Evolutionary conservation across 257 asterid species (phyloP).

Genomic region (Solanum neorickii): DNA sequence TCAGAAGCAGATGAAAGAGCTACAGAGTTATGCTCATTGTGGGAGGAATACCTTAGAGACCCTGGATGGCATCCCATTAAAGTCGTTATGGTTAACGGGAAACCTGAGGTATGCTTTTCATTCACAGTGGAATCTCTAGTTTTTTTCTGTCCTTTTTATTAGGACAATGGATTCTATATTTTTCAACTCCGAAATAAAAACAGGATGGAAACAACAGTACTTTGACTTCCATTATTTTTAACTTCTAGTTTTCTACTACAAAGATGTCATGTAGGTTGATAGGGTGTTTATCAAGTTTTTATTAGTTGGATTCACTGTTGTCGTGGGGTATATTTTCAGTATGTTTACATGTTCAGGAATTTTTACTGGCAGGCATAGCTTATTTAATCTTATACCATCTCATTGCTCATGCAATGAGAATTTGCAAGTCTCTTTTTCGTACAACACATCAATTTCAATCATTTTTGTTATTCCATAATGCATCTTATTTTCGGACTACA

Average conservation of each 20-base stretch:
- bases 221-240: neutral
- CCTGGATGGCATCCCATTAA: conserved; percentile 89
- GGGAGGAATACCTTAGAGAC: conserved; percentile 92
- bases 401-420: neutral
- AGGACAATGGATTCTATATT: neutral
- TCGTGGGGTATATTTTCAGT: neutral
- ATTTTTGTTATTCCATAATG: neutral
- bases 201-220: neutral
- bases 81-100: conserved; percentile 43
- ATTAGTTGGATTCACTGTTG: neutral
- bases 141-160: neutral
- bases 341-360: neutral
- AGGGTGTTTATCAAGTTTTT: neutral
- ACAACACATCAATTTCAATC: neutral
- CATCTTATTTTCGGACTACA: neutral
- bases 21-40: conserved; percentile 64
- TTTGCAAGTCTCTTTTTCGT: neutral
- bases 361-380: neutral
- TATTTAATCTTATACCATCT: neutral
- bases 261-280: neutral
- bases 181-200: neutral
- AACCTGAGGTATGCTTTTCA: conserved; percentile 37
- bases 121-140: neutral
- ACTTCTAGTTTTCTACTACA: neutral
- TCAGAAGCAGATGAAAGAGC: conserved; percentile 78